Conservation (phyloP, 768 basidiomycete species). For the Boletus huronensis region DNA sequence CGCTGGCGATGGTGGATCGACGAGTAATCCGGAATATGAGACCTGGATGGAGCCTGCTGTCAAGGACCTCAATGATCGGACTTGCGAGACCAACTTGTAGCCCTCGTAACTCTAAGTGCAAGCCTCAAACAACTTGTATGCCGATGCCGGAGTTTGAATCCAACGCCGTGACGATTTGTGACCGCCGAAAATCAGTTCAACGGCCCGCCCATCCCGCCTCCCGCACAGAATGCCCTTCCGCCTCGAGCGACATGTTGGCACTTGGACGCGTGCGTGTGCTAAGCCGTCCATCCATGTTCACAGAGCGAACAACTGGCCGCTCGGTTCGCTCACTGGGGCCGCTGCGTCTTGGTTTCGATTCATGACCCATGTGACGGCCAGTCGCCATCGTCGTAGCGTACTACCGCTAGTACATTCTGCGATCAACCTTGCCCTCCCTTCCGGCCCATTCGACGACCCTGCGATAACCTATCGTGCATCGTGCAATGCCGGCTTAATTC, state of each 20-base stretch:
- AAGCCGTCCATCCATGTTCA: neutral
- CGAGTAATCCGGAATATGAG: no score
- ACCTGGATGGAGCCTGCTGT: no score
- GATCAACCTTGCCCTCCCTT: conserved; percentile 27
- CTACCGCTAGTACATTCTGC: conserved; percentile 24
- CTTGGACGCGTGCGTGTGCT: neutral
- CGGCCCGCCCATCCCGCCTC: no score
- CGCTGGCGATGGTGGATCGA: no score
- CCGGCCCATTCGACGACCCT: conserved; percentile 21
- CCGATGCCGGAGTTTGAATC: no score
- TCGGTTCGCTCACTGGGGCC: neutral
- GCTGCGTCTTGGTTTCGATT: neutral
- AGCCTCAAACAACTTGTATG: no score
- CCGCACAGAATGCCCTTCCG: neutral
- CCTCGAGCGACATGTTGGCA: neutral
- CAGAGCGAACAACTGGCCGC: neutral
- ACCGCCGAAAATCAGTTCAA: no score
- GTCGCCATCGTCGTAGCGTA: conserved; percentile 3
- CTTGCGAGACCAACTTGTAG: no score
- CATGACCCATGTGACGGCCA: neutral
- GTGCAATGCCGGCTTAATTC: conserved; percentile 10
- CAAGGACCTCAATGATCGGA: no score
- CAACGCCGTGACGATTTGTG: no score
- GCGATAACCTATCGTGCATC: conserved; percentile 14
- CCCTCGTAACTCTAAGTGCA: no score